These are phyloP conservation scores for Syzygium aromaticum DNA, from an alignment of 345 rosid species.

Conservation along the genomic window DNA sequence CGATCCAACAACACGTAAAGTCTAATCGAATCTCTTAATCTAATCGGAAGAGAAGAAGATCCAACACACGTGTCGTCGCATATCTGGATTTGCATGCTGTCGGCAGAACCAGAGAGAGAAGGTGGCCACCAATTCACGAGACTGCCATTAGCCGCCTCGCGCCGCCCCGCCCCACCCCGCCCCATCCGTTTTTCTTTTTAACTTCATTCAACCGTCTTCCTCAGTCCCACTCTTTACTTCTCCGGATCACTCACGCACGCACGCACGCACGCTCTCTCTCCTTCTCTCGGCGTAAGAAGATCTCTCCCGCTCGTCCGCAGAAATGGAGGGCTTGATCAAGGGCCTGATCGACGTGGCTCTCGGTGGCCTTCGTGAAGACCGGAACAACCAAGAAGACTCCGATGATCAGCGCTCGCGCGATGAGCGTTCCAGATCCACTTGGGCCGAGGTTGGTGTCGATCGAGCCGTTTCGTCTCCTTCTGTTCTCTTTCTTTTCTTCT, in stretches of 20 bases:
- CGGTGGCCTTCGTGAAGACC: slow-evolving; percentile 18
- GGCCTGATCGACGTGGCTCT: slow-evolving; percentile 54
- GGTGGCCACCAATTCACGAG: not conserved
- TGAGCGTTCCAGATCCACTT: slow-evolving; percentile 60
- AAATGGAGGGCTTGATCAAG: slow-evolving; percentile 74
- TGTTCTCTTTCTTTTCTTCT: not conserved
- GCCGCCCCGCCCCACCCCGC: no score
- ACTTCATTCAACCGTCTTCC: not conserved
- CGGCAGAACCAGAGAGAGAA: not conserved
- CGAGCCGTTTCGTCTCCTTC: not conserved
- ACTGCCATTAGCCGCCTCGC: slow-evolving; percentile 31
- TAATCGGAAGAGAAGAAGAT: not conserved
- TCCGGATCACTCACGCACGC: not conserved
- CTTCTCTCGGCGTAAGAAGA: not conserved
- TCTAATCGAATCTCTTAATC: not conserved
- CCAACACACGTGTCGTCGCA: not conserved
- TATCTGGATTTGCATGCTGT: not conserved
- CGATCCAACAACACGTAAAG: not conserved
- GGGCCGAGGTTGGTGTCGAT: slow-evolving; percentile 50
- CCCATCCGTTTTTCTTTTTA: not conserved
- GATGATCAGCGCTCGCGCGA: slow-evolving; percentile 16
- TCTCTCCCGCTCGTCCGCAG: not conserved
- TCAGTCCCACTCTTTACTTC: not conserved
- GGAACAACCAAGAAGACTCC: slow-evolving; percentile 15
- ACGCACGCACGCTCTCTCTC: not conserved